Percentiles rank a stretch among this genome's conserved stretches.
phyloP scores from a whole-genome alignment of 2,329 filamentous ascomycete genomes.

The Mollisia scopiformis region DNA sequence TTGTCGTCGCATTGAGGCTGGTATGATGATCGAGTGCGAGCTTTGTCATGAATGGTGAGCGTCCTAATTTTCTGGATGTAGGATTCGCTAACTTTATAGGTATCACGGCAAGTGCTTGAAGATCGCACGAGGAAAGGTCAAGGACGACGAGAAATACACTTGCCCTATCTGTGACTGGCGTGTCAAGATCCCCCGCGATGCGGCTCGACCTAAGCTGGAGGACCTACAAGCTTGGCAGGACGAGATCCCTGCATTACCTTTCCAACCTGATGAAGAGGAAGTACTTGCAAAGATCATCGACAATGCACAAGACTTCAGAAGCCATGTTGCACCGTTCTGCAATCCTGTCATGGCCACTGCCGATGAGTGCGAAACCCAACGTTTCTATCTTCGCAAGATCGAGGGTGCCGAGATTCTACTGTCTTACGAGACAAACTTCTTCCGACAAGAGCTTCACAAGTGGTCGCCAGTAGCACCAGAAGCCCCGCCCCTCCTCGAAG shows the following conservation, averaged over 20 bases:
- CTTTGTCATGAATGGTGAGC: conserved; percentile 94
- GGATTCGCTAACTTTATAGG: conserved; percentile 43
- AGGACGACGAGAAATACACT: conserved; percentile 97
- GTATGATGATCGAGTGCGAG: conserved; percentile 99
- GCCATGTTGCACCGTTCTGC: conserved; percentile 79
- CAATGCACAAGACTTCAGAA: conserved; percentile 81
- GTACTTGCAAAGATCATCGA: conserved; percentile 84
- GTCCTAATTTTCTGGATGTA: neutral
- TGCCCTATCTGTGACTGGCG: conserved; percentile 98
- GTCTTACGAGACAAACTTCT: conserved; percentile 94
- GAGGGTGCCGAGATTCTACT: conserved; percentile 95
- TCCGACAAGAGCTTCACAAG: conserved; percentile 92
- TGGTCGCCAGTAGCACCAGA: conserved; percentile 89
- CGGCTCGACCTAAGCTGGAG: conserved; percentile 91
- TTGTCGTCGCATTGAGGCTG: conserved; percentile 88
- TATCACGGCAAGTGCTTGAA: conserved; percentile 99
- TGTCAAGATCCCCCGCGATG: conserved; percentile 94
- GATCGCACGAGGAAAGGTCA: conserved; percentile 95
- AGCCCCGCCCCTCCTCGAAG: conserved; percentile 82
- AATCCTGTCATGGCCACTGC: conserved; percentile 80
- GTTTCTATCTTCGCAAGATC: conserved; percentile 96
- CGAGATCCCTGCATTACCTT: conserved; percentile 79
- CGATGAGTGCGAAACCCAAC: conserved; percentile 85
- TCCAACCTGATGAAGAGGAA: conserved; percentile 94
- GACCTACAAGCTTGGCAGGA: conserved; percentile 84